Base-by-base conservation (phyloP, 2,329 filamentous ascomycete genomes). In the Microthyrium microscopicum region DNA sequence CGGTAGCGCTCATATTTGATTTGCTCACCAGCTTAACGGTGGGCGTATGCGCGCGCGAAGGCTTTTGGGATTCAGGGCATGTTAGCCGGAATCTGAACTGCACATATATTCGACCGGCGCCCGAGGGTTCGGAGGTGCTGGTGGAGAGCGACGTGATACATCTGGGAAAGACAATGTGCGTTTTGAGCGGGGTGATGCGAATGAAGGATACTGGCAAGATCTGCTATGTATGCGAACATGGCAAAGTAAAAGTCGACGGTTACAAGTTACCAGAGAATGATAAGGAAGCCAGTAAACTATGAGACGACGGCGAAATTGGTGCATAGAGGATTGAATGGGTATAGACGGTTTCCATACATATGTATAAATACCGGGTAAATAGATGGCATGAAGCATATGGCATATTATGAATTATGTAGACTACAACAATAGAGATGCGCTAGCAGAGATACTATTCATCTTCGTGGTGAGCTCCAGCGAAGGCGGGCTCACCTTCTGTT, bases 1-100 rank as follows among this genome's bases (percentile, higher is more conserved):
- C 63, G 3, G 63, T 64, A 2, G 60, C 62, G 1, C 50, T 66
- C 4, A 62, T 70, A 27, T 67, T 68, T 38, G 69, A 73, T 43
- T 63, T 70, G 49, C 56, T 59, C 35, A 64, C 61, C 1, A 58
- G 53, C 5, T 46, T 57, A 5, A 49, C 57, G 5, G 46, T 60
- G 12, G 42, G 39, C 5, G 45, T 50, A 3, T 42, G 45, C 13
- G 42, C 46, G 4, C 40, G 38, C n/a, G 44, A 51, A 3, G 51
- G 49, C 2, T 56, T 55, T 31, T 64, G 59, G 58, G 48, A 61
- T 29, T 46, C 49, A n/a, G 58, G 50, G 2, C 56, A 60, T 29
- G 60, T 64, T 6, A 53, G 45, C 24, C 38, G 54, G 24, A 54
- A 45, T 33, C 44, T 65, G 39, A 62, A 55, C 41, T 60, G 60